Base-by-base conservation (phyloP, 371 early-diverging fungal species). In the Syncephalis plumigaleata region DNA sequence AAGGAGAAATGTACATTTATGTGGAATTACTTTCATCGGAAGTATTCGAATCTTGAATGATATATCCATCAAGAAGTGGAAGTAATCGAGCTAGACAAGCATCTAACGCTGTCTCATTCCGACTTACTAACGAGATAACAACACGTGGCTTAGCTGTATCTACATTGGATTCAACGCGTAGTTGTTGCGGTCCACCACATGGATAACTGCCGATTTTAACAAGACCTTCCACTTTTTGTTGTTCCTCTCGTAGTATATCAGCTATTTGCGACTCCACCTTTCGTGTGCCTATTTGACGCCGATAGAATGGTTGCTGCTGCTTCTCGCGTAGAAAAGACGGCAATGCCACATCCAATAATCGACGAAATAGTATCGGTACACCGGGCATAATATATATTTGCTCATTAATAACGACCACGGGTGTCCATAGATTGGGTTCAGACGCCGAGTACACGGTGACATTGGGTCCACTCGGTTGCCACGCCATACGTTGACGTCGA, bases 311-410 rank as follows among this genome's bases (percentile, higher is more conserved):
- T 9, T 50, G 48, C 1, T 49, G 56, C 8, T 55, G 46, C 15
- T 55, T 22, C 0, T 51, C 22, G 26, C 60, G 37, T 42, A 65
- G 55, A 17, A 17, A 49, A 22, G 27, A 46, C 27, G 38, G 45
- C 52, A 23, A 21, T 55, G 54, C 45, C 1, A 61, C 59, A 0
- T 60, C 54, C 0, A 74, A 42, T 4, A 83, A 58, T 11, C 52
- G 55, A 43, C 68, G 64, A 54, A 84, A 84, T 36, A 82, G 56
- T 20, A 60, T 42, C 9, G 85, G 82, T 25, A 84, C 64, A 0
- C 84, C 84, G 0, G 85, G 85, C 8, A 84, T 55, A n/a, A 83
- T 65, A 51, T 77, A 74, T 9, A 84, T 65, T 45, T 81, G 80
- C 31, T 61, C 50, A 49, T 68, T 72, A 23, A 76, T 73, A 4